Conservation (phyloP, 1,139 yeast genomes). For the Ashbya aceris region DNA sequence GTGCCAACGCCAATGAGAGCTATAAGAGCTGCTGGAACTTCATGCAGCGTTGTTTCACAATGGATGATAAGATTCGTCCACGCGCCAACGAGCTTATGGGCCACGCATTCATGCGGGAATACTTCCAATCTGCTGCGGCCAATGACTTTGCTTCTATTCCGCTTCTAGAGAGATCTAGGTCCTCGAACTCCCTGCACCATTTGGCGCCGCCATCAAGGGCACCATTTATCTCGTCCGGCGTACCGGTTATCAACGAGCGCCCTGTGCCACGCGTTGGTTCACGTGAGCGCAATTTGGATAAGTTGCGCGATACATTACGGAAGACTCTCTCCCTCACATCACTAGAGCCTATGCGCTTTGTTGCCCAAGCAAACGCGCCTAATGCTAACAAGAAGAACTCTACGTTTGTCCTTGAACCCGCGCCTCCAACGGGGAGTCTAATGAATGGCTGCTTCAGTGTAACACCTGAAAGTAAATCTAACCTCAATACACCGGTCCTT, state of each 20-base stretch:
- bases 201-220: conserved; percentile 21
- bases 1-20: conserved; percentile 21
- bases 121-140: conserved; percentile 12
- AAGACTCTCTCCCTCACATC: conserved; percentile 27
- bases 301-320: conserved; percentile 21
- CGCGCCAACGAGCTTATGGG: conserved; percentile 38
- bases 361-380: conserved; percentile 1
- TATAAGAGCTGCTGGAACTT: conserved; percentile 48
- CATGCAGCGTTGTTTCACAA: conserved; percentile 43
- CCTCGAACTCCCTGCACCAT: conserved; percentile 19
- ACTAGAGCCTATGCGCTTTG: conserved; percentile 4
- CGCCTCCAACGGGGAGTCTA: conserved; percentile 22
- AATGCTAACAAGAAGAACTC: conserved; percentile 16
- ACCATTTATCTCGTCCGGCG: conserved; percentile 8
- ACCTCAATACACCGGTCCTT: conserved; percentile 19
- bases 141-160: conserved; percentile 5
- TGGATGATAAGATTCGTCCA: conserved; percentile 40
- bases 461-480: conserved; percentile 25
- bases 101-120: conserved; percentile 36
- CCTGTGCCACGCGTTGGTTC: conserved; percentile 5
- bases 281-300: conserved; percentile 14
- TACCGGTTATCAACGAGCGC: neutral
- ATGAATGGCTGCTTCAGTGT: conserved; percentile 29
- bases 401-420: conserved; percentile 27
- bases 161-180: conserved; percentile 13